These are phyloP conservation scores for Phialemonium atrogriseum DNA, from an alignment of 2,329 filamentous ascomycete genomes.

Conservation along the genomic window DNA sequence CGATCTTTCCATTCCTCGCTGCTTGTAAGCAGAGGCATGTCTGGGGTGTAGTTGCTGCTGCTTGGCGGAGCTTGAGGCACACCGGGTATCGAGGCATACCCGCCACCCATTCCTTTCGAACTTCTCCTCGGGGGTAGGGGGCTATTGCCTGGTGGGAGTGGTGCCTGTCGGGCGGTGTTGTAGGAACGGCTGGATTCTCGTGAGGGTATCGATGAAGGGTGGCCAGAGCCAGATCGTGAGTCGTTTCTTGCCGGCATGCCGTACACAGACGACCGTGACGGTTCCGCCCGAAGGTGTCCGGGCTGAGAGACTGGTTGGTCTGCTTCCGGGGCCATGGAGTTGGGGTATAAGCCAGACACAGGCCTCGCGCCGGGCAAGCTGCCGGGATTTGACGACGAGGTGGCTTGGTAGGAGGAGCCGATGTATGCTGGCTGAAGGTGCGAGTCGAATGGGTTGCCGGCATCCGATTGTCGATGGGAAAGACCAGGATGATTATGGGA, in stretches of 20 bases:
- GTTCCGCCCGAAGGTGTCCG: conserved; percentile 44
- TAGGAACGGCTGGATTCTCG: conserved; percentile 64
- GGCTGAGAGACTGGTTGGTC: too few relatives aligned
- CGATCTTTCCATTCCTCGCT: conserved; percentile 95
- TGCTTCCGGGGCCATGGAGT: too few relatives aligned
- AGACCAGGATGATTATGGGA: too few relatives aligned
- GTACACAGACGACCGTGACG: conserved; percentile 48
- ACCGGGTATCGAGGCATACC: conserved; percentile 36
- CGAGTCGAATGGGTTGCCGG: too few relatives aligned
- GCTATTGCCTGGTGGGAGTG: conserved; percentile 41
- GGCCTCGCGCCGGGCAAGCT: too few relatives aligned
- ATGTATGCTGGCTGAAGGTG: too few relatives aligned
- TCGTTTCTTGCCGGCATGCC: conserved; percentile 50
- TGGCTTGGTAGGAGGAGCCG: too few relatives aligned
- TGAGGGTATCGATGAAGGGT: conserved; percentile 52
- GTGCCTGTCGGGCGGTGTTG: conserved; percentile 45
- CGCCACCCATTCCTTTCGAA: conserved; percentile 61
- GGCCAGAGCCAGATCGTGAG: conserved; percentile 51
- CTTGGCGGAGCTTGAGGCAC: conserved; percentile 30
- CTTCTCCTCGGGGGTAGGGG: conserved; percentile 66
- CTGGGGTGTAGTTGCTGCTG: conserved; percentile 25
- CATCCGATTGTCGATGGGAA: too few relatives aligned
- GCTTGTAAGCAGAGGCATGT: conserved; percentile 41
- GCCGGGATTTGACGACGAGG: too few relatives aligned
- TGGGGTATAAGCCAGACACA: too few relatives aligned